phyloP scores from a whole-genome alignment of 176 grass and related monocot genomes.

The Oryza nivara region DNA sequence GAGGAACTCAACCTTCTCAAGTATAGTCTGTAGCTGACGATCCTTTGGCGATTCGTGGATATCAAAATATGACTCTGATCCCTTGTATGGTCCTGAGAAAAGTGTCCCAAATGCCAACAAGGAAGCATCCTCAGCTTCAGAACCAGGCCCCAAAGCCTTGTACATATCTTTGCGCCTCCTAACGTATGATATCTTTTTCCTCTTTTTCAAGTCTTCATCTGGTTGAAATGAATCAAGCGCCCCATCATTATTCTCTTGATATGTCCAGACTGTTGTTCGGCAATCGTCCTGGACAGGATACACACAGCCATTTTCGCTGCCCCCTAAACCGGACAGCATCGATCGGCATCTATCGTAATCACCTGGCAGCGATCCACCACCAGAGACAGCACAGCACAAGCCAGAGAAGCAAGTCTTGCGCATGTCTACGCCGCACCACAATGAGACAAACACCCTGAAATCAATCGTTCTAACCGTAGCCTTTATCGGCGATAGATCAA shows the following conservation, averaged over 20 bases:
- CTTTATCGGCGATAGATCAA: slow-evolving; percentile 71
- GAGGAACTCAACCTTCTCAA: slow-evolving; percentile 77
- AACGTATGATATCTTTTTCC: slow-evolving; percentile 75
- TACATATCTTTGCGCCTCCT: slow-evolving; percentile 78
- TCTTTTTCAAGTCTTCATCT: slow-evolving; percentile 72
- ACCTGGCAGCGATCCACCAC: slow-evolving; percentile 43
- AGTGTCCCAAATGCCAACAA: slow-evolving; percentile 91
- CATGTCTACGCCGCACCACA: slow-evolving; percentile 82
- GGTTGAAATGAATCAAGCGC: slow-evolving; percentile 87
- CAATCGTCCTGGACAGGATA: slow-evolving; percentile 85
- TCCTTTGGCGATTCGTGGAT: slow-evolving; percentile 76
- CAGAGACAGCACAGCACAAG: slow-evolving; percentile 73
- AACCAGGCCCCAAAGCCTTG: slow-evolving; percentile 77
- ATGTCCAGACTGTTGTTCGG: slow-evolving; percentile 91
- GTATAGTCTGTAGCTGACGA: slow-evolving; percentile 52
- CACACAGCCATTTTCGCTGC: slow-evolving; percentile 53
- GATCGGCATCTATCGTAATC: slow-evolving; percentile 68
- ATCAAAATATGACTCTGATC: slow-evolving; percentile 87
- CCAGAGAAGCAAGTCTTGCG: slow-evolving; percentile 62
- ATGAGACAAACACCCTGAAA: slow-evolving; percentile 79
- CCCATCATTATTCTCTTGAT: slow-evolving; percentile 56
- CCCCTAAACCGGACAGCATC: slow-evolving; percentile 69
- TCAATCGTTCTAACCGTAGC: slow-evolving; percentile 71
- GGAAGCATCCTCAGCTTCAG: slow-evolving; percentile 62
- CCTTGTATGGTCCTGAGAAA: slow-evolving; percentile 87